A percentile compares a stretch with the other conserved stretches of the same genome.
Conservation (phyloP, 2,329 filamentous ascomycete species). For the Scedosporium dehoogii region DNA sequence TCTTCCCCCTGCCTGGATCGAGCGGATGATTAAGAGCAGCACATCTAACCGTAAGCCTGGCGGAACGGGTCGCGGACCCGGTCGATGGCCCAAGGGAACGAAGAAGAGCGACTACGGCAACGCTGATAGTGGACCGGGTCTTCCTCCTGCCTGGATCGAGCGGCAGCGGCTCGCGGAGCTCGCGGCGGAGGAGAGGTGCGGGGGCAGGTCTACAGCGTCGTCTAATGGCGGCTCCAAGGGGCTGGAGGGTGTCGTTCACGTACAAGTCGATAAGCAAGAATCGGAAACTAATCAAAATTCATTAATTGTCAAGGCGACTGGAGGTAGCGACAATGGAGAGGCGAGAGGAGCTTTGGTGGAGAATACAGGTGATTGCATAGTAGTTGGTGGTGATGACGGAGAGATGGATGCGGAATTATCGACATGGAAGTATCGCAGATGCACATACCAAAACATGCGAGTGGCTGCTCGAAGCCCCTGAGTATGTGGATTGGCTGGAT, state of each 20-base stretch:
- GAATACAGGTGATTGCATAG: background rate
- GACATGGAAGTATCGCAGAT: background rate
- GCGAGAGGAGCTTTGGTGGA: background rate
- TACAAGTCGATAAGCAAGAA: conserved; percentile 8
- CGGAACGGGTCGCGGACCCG: conserved; percentile 54
- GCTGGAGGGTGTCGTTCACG: conserved; percentile 10
- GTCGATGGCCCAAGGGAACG: conserved; percentile 57
- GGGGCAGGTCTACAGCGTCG: conserved; percentile 8
- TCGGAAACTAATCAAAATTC: background rate
- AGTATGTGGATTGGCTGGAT: background rate
- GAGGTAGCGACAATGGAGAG: background rate
- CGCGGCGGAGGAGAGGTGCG: background rate
- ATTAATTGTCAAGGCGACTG: background rate
- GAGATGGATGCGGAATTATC: conserved; percentile 1
- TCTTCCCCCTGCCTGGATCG: conserved; percentile 45
- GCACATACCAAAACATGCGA: background rate
- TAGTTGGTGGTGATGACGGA: background rate
- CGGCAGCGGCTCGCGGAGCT: background rate
- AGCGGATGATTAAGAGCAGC: conserved; percentile 22
- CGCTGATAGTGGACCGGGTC: conserved; percentile 52
- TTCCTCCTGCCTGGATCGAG: conserved; percentile 44
- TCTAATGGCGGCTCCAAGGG: background rate
- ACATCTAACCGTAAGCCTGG: conserved; percentile 43
- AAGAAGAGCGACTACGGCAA: conserved; percentile 61
- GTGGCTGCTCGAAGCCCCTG: background rate